These are phyloP conservation scores for Talaromyces nanjingensis DNA, from an alignment of 495 filamentous ascomycete species.

Conservation along the genomic window DNA sequence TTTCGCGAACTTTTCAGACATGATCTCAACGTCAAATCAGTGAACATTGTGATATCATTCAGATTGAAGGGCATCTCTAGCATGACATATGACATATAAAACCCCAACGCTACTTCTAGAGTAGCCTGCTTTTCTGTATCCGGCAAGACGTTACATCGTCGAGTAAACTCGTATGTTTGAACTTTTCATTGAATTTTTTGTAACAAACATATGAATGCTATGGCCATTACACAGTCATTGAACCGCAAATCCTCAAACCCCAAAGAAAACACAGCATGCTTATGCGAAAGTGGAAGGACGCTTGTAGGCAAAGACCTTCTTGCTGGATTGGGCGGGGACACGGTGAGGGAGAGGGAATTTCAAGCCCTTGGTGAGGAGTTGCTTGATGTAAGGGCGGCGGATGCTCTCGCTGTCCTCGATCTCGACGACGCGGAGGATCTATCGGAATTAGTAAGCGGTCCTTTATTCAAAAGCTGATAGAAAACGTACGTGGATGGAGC, in stretches of 20 bases:
- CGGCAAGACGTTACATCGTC: neutral
- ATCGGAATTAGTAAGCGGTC: slow-evolving; percentile 5
- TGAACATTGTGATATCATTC: slow-evolving; percentile 8
- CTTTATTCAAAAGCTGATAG: neutral
- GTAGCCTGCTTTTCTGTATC: neutral
- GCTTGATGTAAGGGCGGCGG: slow-evolving; percentile 98
- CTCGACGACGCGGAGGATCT: slow-evolving; percentile 99
- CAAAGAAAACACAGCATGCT: slow-evolving; percentile 35
- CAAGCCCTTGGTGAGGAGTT: slow-evolving; percentile 89
- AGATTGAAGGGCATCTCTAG: neutral
- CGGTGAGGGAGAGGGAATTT: slow-evolving; percentile 99
- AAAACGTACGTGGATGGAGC: slow-evolving; percentile 84
- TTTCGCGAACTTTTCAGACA: neutral
- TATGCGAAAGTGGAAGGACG: slow-evolving; percentile 84
- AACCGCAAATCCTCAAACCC: slow-evolving; percentile 36
- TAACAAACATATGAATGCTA: slow-evolving; percentile 29
- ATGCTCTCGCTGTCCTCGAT: slow-evolving; percentile 85
- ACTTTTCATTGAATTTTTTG: slow-evolving; percentile 5
- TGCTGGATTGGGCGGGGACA: slow-evolving; percentile 65
- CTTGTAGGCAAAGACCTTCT: slow-evolving; percentile 85
- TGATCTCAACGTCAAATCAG: neutral
- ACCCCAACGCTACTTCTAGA: neutral
- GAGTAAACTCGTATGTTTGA: neutral
- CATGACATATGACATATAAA: neutral
- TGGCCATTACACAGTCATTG: slow-evolving; percentile 44